Conservation (phyloP, 345 rosid species). For the Eutrema heterophyllum region DNA sequence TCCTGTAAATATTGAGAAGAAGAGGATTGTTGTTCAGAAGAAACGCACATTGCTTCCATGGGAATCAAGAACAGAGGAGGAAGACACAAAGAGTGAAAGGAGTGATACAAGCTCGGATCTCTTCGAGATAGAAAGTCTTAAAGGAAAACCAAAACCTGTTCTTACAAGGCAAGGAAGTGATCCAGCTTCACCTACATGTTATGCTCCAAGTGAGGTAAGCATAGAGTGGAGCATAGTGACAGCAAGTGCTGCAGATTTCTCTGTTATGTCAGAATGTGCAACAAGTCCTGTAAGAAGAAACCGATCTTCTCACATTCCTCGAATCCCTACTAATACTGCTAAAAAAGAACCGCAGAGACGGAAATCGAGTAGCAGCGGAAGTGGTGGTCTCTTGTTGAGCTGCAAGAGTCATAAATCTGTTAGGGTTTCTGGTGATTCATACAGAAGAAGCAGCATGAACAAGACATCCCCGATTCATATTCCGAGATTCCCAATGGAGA, state of each 20-base stretch:
- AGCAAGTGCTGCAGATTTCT: constrained; percentile 75
- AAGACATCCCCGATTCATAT: constrained; percentile 16
- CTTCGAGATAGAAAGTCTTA: constrained; percentile 75
- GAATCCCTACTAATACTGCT: not conserved
- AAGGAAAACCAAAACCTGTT: constrained; percentile 48
- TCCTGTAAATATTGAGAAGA: constrained; percentile 34
- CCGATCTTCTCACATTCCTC: constrained; percentile 19
- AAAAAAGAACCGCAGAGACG: constrained; percentile 10
- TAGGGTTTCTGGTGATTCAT: constrained; percentile 26
- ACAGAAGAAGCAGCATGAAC: constrained; percentile 21
- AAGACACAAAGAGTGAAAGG: constrained; percentile 33
- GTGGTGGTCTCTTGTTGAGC: constrained; percentile 44
- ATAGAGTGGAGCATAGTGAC: constrained; percentile 92
- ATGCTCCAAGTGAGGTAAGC: constrained; percentile 88
- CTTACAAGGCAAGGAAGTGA: constrained; percentile 56
- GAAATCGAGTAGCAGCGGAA: constrained; percentile 11
- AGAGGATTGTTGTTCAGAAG: constrained; percentile 34
- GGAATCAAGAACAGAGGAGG: constrained; percentile 34
- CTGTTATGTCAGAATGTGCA: constrained; percentile 60
- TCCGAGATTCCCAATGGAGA: constrained; percentile 44
- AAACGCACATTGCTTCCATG: constrained; percentile 42
- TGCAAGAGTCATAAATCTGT: constrained; percentile 70
- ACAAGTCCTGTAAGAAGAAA: constrained; percentile 37
- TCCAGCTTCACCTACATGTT: constrained; percentile 57
- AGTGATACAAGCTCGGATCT: constrained; percentile 85